Conservation (phyloP, 768 basidiomycete genomes). For the Trametes maxima region DNA sequence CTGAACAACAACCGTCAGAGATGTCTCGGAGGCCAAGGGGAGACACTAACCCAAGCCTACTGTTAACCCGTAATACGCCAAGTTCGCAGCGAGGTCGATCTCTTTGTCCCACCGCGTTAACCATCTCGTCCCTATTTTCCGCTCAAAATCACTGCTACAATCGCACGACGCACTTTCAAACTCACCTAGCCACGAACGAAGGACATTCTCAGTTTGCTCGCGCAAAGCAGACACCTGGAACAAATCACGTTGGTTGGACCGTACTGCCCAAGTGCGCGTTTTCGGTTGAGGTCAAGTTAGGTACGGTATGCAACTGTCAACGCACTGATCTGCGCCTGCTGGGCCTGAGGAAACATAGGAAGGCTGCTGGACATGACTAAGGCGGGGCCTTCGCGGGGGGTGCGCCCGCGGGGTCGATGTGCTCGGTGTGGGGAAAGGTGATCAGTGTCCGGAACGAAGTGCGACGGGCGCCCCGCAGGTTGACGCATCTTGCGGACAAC, state of each 20-base stretch:
- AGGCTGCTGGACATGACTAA: slow-evolving; percentile 27
- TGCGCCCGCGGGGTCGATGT: neutral
- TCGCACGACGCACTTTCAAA: slow-evolving; percentile 3
- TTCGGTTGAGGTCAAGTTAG: neutral
- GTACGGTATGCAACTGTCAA: slow-evolving; percentile 5
- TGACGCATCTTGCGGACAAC: slow-evolving; percentile 12
- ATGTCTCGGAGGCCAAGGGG: neutral
- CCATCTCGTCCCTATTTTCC: slow-evolving; percentile 70
- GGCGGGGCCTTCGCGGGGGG: slow-evolving; percentile 9
- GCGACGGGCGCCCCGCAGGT: slow-evolving; percentile 7
- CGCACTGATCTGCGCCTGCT: slow-evolving; percentile 88
- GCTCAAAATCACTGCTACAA: slow-evolving; percentile 12
- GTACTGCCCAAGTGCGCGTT: slow-evolving; percentile 48
- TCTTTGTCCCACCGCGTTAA: slow-evolving; percentile 81
- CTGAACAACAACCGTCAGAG: slow-evolving; percentile 40
- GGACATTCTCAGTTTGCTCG: slow-evolving; percentile 73
- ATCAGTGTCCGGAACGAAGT: slow-evolving; percentile 13
- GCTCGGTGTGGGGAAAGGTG: slow-evolving; percentile 14
- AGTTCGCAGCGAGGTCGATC: slow-evolving; percentile 65
- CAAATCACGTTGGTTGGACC: slow-evolving; percentile 82
- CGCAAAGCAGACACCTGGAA: slow-evolving; percentile 75
- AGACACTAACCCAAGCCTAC: slow-evolving; percentile 63
- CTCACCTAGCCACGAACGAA: slow-evolving; percentile 79
- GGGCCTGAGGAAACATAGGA: slow-evolving; percentile 69
- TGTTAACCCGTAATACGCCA: slow-evolving; percentile 75